Evolutionary conservation across 768 basidiomycete species (phyloP), one percentile per base, ranked within the genome.

Genomic region (Leccinellum luteum): DNA sequence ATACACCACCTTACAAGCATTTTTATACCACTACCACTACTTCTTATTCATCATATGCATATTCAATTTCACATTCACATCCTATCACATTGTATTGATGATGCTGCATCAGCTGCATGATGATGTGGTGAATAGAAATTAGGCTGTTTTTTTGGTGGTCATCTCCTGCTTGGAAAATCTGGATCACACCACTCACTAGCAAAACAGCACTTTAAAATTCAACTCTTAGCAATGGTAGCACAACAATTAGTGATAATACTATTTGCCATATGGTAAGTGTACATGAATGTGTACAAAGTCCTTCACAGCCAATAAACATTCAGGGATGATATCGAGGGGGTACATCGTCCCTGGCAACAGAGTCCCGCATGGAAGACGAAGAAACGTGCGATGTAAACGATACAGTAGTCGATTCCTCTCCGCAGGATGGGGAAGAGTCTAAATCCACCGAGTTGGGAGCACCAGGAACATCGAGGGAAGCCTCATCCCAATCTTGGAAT

Each of bases 321-420:
- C 61, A 73, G 27, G 71, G 73, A 25, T 63, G 57, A 54, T 73
- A 73, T 61, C 55, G 63, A 27, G 73, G 71, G 48, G 66, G 71
- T 52, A 54, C 63, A 27, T 64, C 59, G 44, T 67, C 60, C 53
- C 47, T 60, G 27, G 50, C 3, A 25, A 52, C 48, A 55, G 52
- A 43, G 14, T 35, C 52, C 43, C 27, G 61, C 35, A 43, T 55
- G 6, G 48, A 51, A 43, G 55, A 45, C 9, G 32, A 48, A 9
- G 66, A 57, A 51, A 49, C 17, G 15, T 21, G 32, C 3, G 53
- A 60, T 2, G 53, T 13, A 17, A 51, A 43, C 15, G 47, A 17
- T 3, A 54, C n/a, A 13, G 52, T 5, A 8, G 56, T 47, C 32
- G 62, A 48, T 50, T 48, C 56, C 30, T 32, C 31, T 14, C 50